Evolutionary conservation across 257 asterid species (phyloP), one percentile per base, ranked within the genome.

Genomic region (Forsythia suspensa): DNA sequence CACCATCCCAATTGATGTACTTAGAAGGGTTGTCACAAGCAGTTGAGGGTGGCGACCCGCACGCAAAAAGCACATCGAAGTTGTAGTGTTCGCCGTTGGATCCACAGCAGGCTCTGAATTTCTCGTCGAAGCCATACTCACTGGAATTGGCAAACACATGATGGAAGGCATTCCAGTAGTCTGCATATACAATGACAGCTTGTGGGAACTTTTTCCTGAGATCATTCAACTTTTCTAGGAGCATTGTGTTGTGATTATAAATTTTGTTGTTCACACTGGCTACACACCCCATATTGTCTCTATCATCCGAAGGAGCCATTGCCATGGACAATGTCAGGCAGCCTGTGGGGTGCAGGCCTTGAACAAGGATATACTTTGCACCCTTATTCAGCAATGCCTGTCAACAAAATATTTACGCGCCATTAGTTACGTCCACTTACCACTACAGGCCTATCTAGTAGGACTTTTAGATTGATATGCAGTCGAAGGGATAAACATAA

Each of bases 1-100:
- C 97, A 11, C 97, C 97, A 46, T 92, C 97, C 97, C 97, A 92
- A 40, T 90, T 92, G 6, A 91, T 68, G 39, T 88, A 92, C 87
- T 81, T 71, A 4, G 80, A 77, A 1, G 97, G 95, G 76, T 88
- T 61, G 0, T 41, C 20, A 72, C 97, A 92, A 16, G 92, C 76
- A 36, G 72, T 71, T 1, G 97, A 71, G 51, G 73, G 16, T 0
- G 79, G 76, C 0, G 92, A 75, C 0, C 97, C 97, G 59, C 97
- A 92, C 0, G 91, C 42, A 63, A 63, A 75, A 65, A 92, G 84
- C 0, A 84, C 8, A 43, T 92, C 86, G 46, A 90, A 90, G 41
- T 90, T 91, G 82, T 84, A 90, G 24, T 71, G n/a, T 0, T 89
- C 89, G 5, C 84, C 89, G 1, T 87, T 88, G 41, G 86, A 46